phyloP scores from a whole-genome alignment of 225 moss, liverwort and hornwort genomes.

The Anthoceros angustus region DNA sequence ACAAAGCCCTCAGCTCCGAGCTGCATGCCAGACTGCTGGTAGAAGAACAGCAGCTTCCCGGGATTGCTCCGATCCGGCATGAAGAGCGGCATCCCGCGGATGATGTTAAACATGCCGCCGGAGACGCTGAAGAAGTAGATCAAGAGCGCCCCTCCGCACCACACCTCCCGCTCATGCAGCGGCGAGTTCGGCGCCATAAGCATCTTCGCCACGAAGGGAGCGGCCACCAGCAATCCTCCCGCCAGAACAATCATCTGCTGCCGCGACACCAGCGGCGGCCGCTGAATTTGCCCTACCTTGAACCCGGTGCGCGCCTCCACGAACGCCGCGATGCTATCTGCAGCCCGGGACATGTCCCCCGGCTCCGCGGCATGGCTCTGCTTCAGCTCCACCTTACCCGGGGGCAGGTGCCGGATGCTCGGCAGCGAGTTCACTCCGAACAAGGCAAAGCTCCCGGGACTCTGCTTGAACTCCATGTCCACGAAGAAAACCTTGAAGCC shows the following conservation, averaged over 20 bases:
- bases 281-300: conserved; percentile 52
- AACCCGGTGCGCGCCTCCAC: conserved; percentile 57
- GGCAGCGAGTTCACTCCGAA: conserved; percentile 76
- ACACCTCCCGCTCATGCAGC: conserved; percentile 64
- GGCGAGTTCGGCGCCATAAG: conserved; percentile 60
- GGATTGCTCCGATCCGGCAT: conserved; percentile 75
- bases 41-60: conserved; percentile 75
- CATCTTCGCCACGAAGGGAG: conserved; percentile 65
- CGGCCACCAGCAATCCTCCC: conserved; percentile 32
- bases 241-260: conserved; percentile 42
- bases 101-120: conserved; percentile 99
- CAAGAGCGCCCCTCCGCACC: conserved; percentile 57
- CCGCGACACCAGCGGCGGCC: conserved; percentile 70
- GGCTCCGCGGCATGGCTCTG: conserved; percentile 58
- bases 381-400: conserved; percentile 40
- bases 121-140: conserved; percentile 98
- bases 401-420: conserved; percentile 44
- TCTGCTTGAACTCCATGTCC: conserved; percentile 86
- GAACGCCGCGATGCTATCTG: conserved; percentile 64
- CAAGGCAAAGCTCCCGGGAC: conserved; percentile 52
- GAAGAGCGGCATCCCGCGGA: conserved; percentile 88
- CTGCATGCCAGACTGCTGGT: conserved; percentile 91
- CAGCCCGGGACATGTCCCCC: conserved; percentile 47
- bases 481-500: conserved; percentile 60
- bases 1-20: conserved; percentile 93